Conservation (phyloP, 2,329 filamentous ascomycete species). For the Grosmannia serpens region DNA sequence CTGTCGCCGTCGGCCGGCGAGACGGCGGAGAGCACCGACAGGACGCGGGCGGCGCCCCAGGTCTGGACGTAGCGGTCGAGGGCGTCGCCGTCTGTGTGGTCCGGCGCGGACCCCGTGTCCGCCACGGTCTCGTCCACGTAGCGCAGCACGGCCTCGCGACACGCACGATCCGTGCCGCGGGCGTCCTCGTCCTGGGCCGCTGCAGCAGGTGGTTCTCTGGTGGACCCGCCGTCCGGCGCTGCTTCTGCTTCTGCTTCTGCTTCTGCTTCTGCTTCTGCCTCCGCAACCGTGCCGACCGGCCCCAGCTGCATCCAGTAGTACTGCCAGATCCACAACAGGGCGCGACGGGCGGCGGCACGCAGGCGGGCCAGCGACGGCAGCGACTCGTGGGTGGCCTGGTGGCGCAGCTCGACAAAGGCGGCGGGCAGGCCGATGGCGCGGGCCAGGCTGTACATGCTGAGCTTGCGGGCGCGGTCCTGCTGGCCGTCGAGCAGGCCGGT, state of each 20-base stretch:
- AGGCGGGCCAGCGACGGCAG: conserved; percentile 66
- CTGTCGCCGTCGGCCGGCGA: conserved; percentile 4
- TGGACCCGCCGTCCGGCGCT: neutral
- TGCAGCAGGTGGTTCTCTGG: neutral
- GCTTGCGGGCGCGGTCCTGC: conserved; percentile 54
- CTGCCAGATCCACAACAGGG: conserved; percentile 75
- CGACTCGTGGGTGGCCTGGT: conserved; percentile 84
- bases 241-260: neutral
- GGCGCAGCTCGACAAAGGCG: conserved; percentile 77
- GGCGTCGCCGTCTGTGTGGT: neutral
- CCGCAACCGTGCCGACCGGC: conserved; percentile 1
- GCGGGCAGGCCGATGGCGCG: conserved; percentile 58
- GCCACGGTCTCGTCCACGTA: conserved; percentile 20
- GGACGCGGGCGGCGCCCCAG: conserved; percentile 16
- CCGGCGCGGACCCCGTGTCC: neutral
- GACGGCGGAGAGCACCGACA: conserved; percentile 3
- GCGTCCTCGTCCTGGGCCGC: no score
- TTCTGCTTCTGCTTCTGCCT: conserved; percentile 1
- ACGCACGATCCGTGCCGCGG: conserved; percentile 7
- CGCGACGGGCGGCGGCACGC: conserved; percentile 55
- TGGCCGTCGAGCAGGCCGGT: conserved; percentile 69
- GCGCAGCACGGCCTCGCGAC: conserved; percentile 24
- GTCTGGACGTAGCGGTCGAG: conserved; percentile 13
- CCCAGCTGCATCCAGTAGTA: conserved; percentile 64
- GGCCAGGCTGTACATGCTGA: conserved; percentile 62